Conservation (phyloP, 78 protist genomes). For the Guillardia theta region DNA sequence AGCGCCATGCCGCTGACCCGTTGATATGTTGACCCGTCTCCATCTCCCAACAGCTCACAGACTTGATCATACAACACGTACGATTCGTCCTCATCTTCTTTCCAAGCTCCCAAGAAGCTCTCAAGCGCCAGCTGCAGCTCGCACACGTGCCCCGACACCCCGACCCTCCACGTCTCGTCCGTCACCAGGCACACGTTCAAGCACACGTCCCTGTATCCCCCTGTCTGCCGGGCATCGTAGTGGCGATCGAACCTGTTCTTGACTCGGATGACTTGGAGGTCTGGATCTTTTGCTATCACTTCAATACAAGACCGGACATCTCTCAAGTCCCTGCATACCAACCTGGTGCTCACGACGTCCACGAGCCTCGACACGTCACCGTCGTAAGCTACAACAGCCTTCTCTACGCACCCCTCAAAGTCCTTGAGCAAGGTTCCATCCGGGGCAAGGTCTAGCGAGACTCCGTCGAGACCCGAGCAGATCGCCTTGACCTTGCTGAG, state of each 20-base stretch:
- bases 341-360: neutral
- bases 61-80: no score
- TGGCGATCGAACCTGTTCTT: neutral
- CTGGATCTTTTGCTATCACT: neutral
- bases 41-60: no score
- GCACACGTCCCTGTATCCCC: neutral
- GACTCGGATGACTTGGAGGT: neutral
- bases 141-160: conserved; percentile 9
- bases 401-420: no score
- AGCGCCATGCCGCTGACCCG: no score
- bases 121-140: neutral
- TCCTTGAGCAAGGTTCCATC: no score
- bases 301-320: neutral
- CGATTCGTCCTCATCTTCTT: no score
- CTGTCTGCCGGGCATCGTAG: neutral
- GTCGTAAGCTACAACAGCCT: neutral
- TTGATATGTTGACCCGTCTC: no score
- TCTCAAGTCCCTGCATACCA: neutral
- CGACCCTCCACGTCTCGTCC: neutral
- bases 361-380: neutral
- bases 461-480: no score
- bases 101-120: no score
- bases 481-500: no score
- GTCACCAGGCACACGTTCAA: neutral
- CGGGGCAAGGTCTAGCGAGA: no score